Base-by-base conservation (phyloP, 208 protist genomes). In the Leishmania lainsoni region DNA sequence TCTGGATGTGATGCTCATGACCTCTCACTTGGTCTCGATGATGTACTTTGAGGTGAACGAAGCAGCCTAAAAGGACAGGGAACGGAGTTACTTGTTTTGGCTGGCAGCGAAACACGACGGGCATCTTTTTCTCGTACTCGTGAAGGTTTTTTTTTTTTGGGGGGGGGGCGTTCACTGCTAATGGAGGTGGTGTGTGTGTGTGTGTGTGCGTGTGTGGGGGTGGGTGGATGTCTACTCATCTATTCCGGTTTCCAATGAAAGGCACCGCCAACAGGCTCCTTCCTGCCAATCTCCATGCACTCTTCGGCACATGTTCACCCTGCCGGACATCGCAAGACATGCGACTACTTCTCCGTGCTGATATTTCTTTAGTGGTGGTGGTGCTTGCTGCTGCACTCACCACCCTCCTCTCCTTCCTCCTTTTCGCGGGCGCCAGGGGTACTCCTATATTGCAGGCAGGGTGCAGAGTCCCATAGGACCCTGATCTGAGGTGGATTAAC, bases 1-100 rank as follows among this genome's bases (percentile, higher is more conserved):
- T 54, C 71, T 89, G 22, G 92, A 95, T 70, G 90, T 94, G 17
- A 68, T 90, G 72, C 87, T 90, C 63, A 89, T 95, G 79, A 89
- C 89, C 49, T 77, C 87, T 12, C 75, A 79, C 6, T 87, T 95
- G 45, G 76, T 94, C 16, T 70, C 86, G 12, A 89, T 84, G 72
- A 77, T 94, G 63, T 95, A 95, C 85, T 95, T 95, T 70, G 65
- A 83, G 65, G 76, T 71, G 12, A 49, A 49, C 3, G 32, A 74
- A 45, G 51, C 77, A 12, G 42, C 71, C 54, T 29, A 0, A 20
- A 52, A 42, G 16, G 69, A 1, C 10, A 22, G 35, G 5, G 32
- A 35, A 20, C 42, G 20, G 9, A 12, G 4, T 71, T 20, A n/a
- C 48, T 20, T 49, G n/a, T 42, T 45, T 35, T 22, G 17, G 12